Percentiles rank a stretch among this genome's conserved stretches.
Evolutionary conservation across 106 monocot species (phyloP).

Genomic region (Dendrobium huoshanense): DNA sequence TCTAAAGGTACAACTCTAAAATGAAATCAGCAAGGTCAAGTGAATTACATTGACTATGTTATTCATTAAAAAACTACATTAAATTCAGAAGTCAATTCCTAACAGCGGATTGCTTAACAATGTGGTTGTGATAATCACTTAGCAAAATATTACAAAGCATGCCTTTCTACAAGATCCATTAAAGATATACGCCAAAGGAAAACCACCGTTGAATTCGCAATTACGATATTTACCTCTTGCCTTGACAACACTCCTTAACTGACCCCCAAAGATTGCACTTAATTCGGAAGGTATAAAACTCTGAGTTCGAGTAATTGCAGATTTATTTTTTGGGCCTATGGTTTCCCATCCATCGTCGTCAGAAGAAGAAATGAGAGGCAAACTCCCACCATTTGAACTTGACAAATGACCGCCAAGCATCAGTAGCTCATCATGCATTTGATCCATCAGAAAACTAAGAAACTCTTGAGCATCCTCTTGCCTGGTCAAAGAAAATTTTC

Average conservation of each 20-base stretch:
- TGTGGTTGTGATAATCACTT: neutral
- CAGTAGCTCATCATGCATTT: slow-evolving; percentile 86
- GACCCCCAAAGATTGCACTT: slow-evolving; percentile 95
- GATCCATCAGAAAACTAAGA: slow-evolving; percentile 90
- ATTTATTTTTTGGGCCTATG: slow-evolving; percentile 94
- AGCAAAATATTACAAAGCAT: neutral
- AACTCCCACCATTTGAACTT: slow-evolving; percentile 26
- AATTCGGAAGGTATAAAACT: slow-evolving; percentile 82
- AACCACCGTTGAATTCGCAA: neutral
- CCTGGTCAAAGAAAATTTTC: slow-evolving; percentile 28
- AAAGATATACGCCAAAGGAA: neutral
- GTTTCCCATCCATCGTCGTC: slow-evolving; percentile 99
- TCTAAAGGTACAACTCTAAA: neutral
- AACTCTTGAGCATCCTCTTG: slow-evolving; percentile 99
- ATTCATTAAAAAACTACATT: neutral
- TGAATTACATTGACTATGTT: neutral
- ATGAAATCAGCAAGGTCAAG: neutral
- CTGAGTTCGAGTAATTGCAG: slow-evolving; percentile 91
- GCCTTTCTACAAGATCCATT: neutral
- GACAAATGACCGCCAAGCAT: slow-evolving; percentile 46
- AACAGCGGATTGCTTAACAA: neutral
- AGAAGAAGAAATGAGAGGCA: slow-evolving; percentile 53
- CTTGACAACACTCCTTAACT: slow-evolving; percentile 83
- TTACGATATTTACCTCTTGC: slow-evolving; percentile 54
- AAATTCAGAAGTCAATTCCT: neutral